These are phyloP conservation scores for Calonectria pauciramosa DNA, from an alignment of 2,329 filamentous ascomycete genomes.

Conservation along the genomic window DNA sequence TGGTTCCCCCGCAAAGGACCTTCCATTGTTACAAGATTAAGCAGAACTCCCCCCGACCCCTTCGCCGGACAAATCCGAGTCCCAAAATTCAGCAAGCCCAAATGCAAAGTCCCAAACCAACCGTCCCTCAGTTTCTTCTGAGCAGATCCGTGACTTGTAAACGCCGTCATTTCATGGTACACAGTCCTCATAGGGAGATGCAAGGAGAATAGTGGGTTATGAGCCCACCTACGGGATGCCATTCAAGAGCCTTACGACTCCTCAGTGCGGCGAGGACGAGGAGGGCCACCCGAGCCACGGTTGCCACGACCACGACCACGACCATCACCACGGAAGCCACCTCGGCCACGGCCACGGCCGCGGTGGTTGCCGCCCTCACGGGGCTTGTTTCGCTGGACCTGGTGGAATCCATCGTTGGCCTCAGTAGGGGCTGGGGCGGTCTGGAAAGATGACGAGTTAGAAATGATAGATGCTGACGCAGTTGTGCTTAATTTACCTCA, in stretches of 20 bases:
- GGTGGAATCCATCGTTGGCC: constrained; percentile 77
- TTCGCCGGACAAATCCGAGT: constrained; percentile 44
- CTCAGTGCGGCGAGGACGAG: constrained; percentile 56
- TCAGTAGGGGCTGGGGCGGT: constrained; percentile 57
- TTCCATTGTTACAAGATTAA: constrained; percentile 45
- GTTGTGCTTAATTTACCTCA: constrained; percentile 54
- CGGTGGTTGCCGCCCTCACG: constrained; percentile 60
- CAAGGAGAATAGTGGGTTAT: constrained; percentile 47
- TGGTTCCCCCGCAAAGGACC: constrained; percentile 37
- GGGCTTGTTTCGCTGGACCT: constrained; percentile 74
- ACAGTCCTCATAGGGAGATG: constrained; percentile 52
- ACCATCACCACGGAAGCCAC: constrained; percentile 63
- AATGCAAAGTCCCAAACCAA: constrained; percentile 48
- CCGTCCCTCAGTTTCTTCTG: constrained; percentile 43
- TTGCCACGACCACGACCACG: constrained; percentile 58
- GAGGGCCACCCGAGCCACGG: constrained; percentile 51
- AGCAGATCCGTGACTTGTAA: constrained; percentile 47
- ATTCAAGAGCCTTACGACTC: constrained; percentile 53
- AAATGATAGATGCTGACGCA: neutral
- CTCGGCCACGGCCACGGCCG: constrained; percentile 64
- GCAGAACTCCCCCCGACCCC: constrained; percentile 46
- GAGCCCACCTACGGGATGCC: constrained; percentile 44
- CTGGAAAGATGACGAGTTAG: constrained; percentile 33
- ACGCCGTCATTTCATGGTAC: constrained; percentile 58
- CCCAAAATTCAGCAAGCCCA: constrained; percentile 47